Conservation (phyloP, 1,284 basidiomycete species). For the Farysia itapuensis region DNA sequence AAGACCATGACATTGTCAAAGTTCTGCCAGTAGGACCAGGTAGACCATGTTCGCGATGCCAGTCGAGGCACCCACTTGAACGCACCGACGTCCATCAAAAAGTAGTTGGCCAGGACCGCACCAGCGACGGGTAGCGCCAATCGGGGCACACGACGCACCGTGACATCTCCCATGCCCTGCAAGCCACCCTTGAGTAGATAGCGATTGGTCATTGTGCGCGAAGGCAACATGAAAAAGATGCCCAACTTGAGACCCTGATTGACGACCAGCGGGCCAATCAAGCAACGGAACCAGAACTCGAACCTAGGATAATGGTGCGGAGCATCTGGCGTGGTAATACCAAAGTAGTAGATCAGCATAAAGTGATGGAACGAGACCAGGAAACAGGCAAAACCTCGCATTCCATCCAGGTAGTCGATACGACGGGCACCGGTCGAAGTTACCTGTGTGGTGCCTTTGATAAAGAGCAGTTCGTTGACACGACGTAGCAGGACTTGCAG, state of each 20-base stretch:
- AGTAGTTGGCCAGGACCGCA: conserved; percentile 49
- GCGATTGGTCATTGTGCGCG: conserved; percentile 47
- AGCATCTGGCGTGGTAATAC: conserved; percentile 27
- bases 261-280: conserved; percentile 42
- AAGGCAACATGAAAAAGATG: conserved; percentile 51
- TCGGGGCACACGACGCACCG: conserved; percentile 47
- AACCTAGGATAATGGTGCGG: conserved; percentile 42
- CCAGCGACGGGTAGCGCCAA: conserved; percentile 45
- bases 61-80: conserved; percentile 51
- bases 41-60: conserved; percentile 50
- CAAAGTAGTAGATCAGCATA: conserved; percentile 51
- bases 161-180: conserved; percentile 43
- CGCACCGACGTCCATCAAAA: conserved; percentile 46
- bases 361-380: conserved; percentile 53
- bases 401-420: conserved; percentile 52
- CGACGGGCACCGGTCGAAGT: conserved; percentile 43
- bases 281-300: conserved; percentile 44
- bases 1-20: conserved; percentile 48
- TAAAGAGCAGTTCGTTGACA: conserved; percentile 29
- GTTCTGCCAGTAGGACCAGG: conserved; percentile 52
- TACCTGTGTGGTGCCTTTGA: conserved; percentile 31
- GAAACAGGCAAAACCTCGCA: conserved; percentile 52
- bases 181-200: conserved; percentile 48
- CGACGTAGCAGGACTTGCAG: conserved; percentile 11
- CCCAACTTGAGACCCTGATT: conserved; percentile 48